A percentile compares a stretch with the other conserved stretches of the same genome.
Evolutionary conservation across 106 monocot genomes (phyloP).

Genomic region (Dioscorea dumetorum): DNA sequence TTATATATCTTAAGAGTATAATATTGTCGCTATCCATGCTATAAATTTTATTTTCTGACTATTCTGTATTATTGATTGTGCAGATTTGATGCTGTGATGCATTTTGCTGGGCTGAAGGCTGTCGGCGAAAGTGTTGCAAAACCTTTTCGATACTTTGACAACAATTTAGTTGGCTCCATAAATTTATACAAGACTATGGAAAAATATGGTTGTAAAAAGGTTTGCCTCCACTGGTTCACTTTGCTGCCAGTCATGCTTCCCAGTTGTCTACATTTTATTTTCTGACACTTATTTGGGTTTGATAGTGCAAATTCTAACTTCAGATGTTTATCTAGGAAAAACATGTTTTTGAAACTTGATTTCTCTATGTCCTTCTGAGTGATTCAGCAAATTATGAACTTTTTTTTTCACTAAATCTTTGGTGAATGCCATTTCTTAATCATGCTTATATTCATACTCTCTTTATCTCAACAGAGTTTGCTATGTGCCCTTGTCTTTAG

Average conservation of each 20-base stretch:
- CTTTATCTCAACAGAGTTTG: neutral
- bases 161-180: constrained; percentile 66
- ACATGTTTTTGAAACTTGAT: no score
- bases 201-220: constrained; percentile 72
- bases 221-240: constrained; percentile 5
- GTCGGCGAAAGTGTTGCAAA: constrained; percentile 77
- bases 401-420: no score
- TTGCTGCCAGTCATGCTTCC: neutral
- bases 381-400: no score
- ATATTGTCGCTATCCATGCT: no score
- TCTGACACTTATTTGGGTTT: neutral
- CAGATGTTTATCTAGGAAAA: no score
- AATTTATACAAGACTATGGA: constrained; percentile 55
- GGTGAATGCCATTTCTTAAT: no score
- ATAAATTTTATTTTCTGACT: no score
- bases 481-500: neutral
- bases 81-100: constrained; percentile 84
- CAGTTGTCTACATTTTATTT: neutral
- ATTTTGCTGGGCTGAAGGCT: constrained; percentile 80
- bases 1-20: no score
- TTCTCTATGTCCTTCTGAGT: no score
- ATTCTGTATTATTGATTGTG: neutral
- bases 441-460: neutral
- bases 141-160: constrained; percentile 57
- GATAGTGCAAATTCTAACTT: neutral